Conservation (phyloP, 1,139 yeast species). For the Lodderomyces margitis region DNA sequence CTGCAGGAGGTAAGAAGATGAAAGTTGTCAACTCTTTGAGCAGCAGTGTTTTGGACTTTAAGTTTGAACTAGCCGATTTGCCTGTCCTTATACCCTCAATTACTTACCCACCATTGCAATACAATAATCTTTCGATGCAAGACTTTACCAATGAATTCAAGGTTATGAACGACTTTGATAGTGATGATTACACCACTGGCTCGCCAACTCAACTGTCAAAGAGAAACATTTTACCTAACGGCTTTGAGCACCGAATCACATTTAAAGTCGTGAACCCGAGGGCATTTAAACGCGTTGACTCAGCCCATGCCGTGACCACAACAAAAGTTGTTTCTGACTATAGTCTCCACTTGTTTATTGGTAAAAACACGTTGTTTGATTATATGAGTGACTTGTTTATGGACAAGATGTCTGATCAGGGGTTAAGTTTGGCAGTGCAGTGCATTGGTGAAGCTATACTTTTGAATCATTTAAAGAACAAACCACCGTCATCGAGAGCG, state of each 20-base stretch:
- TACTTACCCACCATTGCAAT: conserved; percentile 26
- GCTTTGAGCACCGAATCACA: conserved; percentile 6
- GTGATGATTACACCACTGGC: conserved; percentile 1
- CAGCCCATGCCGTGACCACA: background rate
- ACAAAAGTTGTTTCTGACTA: conserved; percentile 13
- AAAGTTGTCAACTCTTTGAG: background rate
- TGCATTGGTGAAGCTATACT: conserved; percentile 22
- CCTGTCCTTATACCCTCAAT: conserved; percentile 25
- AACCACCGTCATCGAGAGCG: conserved; percentile 1
- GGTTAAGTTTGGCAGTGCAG: conserved; percentile 13
- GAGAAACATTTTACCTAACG: conserved; percentile 11
- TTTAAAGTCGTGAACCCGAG: conserved; percentile 8
- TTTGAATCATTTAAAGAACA: conserved; percentile 9
- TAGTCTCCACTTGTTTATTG: conserved; percentile 15
- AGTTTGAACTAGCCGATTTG: conserved; percentile 24
- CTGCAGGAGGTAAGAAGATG: background rate
- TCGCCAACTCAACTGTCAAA: background rate
- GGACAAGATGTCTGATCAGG: background rate
- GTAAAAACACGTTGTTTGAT: conserved; percentile 15
- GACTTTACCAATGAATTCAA: conserved; percentile 21
- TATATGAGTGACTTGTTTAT: conserved; percentile 12
- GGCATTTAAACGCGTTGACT: conserved; percentile 8
- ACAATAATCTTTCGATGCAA: conserved; percentile 19
- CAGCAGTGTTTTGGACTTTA: conserved; percentile 21
- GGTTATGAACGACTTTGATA: conserved; percentile 15